Evolutionary conservation across 208 protist genomes (phyloP).

Genomic region (Balamuthia mandrillaris): DNA sequence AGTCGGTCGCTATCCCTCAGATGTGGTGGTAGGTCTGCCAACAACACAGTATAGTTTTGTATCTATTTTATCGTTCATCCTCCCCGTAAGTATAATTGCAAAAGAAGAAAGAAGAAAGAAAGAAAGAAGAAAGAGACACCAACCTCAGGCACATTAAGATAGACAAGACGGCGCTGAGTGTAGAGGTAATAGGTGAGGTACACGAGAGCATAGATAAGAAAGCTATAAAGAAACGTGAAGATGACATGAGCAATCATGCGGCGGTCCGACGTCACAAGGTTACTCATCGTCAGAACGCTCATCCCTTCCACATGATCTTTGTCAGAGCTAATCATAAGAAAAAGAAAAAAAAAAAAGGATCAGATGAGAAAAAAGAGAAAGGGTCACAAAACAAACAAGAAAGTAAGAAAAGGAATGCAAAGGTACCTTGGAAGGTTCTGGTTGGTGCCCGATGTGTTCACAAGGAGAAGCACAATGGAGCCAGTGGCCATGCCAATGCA

Average conservation of each 20-base stretch:
- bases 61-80: too few relatives aligned
- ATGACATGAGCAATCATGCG: not conserved
- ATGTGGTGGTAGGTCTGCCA: too few relatives aligned
- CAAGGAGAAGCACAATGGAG: not conserved
- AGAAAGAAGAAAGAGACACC: too few relatives aligned
- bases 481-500: not conserved
- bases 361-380: not conserved
- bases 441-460: not conserved
- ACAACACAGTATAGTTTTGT: too few relatives aligned
- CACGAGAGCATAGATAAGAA: constrained; percentile 1
- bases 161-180: too few relatives aligned
- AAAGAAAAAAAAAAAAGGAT: not conserved
- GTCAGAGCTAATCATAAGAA: not conserved
- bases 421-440: not conserved
- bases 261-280: not conserved
- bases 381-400: not conserved
- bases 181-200: too few relatives aligned
- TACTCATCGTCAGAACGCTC: constrained; percentile 17
- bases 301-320: not conserved
- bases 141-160: too few relatives aligned
- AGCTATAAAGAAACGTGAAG: not conserved
- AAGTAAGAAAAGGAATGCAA: not conserved
- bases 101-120: too few relatives aligned
- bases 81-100: too few relatives aligned
- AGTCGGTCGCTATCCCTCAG: too few relatives aligned